Evolutionary conservation across 2,329 filamentous ascomycete genomes (phyloP).

Genomic region (Ophiocordyceps camponoti-leonardi): DNA sequence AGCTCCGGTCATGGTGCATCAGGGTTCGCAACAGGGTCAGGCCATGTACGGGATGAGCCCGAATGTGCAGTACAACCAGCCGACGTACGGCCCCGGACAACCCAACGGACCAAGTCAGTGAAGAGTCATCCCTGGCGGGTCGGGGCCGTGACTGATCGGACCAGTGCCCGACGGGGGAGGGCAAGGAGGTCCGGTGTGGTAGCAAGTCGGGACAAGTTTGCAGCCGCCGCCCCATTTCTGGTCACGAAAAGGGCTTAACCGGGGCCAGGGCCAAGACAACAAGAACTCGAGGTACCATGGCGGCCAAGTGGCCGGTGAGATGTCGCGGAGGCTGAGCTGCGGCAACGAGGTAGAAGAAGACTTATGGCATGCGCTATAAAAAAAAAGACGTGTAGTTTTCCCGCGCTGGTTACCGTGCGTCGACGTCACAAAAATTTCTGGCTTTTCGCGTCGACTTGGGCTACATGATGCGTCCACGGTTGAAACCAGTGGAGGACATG

Average conservation of each 20-base stretch:
- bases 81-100: constrained; percentile 53
- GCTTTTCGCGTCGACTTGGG: constrained; percentile 7
- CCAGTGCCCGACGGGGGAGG: constrained; percentile 43
- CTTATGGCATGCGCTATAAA: constrained; percentile 3
- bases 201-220: constrained; percentile 49
- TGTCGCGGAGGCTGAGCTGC: constrained; percentile 13
- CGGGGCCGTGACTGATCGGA: constrained; percentile 17
- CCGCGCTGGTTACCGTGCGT: constrained; percentile 6
- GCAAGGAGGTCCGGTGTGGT: constrained; percentile 39
- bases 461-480: constrained; percentile 2
- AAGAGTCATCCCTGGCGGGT: constrained; percentile 2
- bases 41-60: constrained; percentile 61
- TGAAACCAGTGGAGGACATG: constrained; percentile 2
- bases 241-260: constrained; percentile 36
- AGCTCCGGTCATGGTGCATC: constrained; percentile 86
- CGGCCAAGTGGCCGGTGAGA: constrained; percentile 16
- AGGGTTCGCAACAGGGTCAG: constrained; percentile 85
- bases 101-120: constrained; percentile 54
- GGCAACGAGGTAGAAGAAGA: constrained; percentile 19
- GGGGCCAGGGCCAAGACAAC: constrained; percentile 36
- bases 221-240: constrained; percentile 48
- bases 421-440: constrained; percentile 6
- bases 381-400: constrained; percentile 2
- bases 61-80: constrained; percentile 57
- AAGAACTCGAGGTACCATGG: constrained; percentile 28